Percentiles rank a stretch among this genome's conserved stretches.
Evolutionary conservation across 768 basidiomycete genomes (phyloP).

Genomic region (Auricularia sp.): DNA sequence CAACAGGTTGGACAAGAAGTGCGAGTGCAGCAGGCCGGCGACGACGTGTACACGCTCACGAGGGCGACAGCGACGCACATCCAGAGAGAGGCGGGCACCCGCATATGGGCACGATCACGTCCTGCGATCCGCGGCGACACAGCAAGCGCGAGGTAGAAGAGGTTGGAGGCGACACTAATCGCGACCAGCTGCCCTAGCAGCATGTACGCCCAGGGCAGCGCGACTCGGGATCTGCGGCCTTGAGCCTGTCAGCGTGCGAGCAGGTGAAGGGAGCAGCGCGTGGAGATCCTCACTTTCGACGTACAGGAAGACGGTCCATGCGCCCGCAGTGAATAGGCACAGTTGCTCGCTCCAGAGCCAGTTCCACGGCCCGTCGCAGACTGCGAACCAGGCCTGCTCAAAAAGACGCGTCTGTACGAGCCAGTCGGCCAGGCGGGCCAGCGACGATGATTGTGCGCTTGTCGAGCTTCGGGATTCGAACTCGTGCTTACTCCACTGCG

Average conservation of each 20-base stretch:
- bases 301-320: constrained; percentile 43
- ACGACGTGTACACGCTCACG: constrained; percentile 30
- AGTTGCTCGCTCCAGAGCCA: constrained; percentile 70
- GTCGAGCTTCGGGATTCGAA: constrained; percentile 23
- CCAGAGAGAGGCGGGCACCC: constrained; percentile 24
- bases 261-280: background rate
- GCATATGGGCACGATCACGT: constrained; percentile 2
- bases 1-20: constrained; percentile 51
- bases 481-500: constrained; percentile 45
- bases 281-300: constrained; percentile 34
- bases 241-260: background rate
- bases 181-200: constrained; percentile 64
- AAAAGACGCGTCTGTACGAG: constrained; percentile 45
- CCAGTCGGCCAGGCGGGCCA: constrained; percentile 40
- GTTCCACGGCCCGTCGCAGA: constrained; percentile 35
- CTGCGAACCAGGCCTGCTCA: constrained; percentile 43
- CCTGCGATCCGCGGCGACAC: constrained; percentile 19
- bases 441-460: constrained; percentile 1
- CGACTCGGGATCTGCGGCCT: constrained; percentile 29
- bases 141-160: constrained; percentile 47
- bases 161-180: constrained; percentile 51
- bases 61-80: constrained; percentile 36
- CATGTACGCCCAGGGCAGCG: constrained; percentile 57
- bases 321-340: constrained; percentile 47
- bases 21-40: constrained; percentile 32